Conservation (phyloP, 2,329 filamentous ascomycete genomes). For the Fusarium duplospermum region DNA sequence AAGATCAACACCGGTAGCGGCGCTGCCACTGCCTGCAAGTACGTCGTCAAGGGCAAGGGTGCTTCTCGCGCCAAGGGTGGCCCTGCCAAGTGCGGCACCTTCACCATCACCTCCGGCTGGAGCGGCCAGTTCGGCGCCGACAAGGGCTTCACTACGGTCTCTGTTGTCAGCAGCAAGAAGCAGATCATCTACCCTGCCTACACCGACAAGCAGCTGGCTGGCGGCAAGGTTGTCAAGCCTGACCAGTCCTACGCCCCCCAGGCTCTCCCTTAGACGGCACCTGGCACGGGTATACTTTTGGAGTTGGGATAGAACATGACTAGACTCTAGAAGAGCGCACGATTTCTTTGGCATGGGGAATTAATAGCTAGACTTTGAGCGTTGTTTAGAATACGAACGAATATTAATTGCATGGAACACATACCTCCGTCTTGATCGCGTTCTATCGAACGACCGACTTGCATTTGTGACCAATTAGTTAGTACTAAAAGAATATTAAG, state of each 20-base stretch:
- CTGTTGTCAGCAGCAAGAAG: conserved; percentile 55
- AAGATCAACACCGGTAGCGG: conserved; percentile 57
- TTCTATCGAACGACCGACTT: not conserved
- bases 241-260: conserved; percentile 58
- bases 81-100: conserved; percentile 58
- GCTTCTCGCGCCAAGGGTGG: conserved; percentile 54
- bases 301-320: conserved; percentile 18
- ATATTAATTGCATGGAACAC: not conserved
- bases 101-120: conserved; percentile 65
- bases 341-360: not conserved
- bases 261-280: conserved; percentile 25
- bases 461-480: no score
- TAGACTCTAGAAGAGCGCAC: not conserved
- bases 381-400: not conserved
- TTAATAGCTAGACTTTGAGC: not conserved
- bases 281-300: not conserved
- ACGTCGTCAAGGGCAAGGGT: conserved; percentile 46
- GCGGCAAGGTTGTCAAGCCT: conserved; percentile 58
- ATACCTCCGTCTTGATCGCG: not conserved
- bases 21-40: conserved; percentile 45
- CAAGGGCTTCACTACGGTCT: conserved; percentile 65
- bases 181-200: conserved; percentile 64
- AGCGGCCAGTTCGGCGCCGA: conserved; percentile 64
- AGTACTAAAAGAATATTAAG: no score
- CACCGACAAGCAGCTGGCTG: conserved; percentile 60